phyloP scores from a whole-genome alignment of 2,329 filamentous ascomycete species.

The Proliferodiscus dingleyae region DNA sequence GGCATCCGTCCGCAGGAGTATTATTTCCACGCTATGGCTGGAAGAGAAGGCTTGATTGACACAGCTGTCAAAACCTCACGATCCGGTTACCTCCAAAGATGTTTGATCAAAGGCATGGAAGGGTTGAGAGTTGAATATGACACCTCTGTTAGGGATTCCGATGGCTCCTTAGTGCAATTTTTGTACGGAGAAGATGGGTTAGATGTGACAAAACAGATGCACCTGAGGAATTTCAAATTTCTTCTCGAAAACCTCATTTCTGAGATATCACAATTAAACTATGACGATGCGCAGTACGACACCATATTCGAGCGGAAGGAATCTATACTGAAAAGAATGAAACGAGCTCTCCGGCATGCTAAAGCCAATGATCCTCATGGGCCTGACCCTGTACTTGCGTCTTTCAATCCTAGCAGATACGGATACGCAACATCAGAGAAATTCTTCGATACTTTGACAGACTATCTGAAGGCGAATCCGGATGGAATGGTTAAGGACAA shows the following conservation, averaged over 20 bases:
- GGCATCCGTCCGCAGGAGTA: constrained; percentile 97
- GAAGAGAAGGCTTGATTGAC: constrained; percentile 96
- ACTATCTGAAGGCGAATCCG: constrained; percentile 75
- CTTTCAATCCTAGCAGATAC: constrained; percentile 70
- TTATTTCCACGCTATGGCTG: constrained; percentile 99
- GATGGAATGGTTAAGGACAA: constrained; percentile 54
- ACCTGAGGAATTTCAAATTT: constrained; percentile 86
- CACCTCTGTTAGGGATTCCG: constrained; percentile 86
- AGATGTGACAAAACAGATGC: constrained; percentile 90
- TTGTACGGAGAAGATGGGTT: constrained; percentile 94
- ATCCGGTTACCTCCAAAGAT: constrained; percentile 93
- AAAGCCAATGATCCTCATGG: constrained; percentile 49
- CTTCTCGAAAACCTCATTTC: constrained; percentile 80
- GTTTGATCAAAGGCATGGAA: constrained; percentile 98
- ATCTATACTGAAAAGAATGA: constrained; percentile 64
- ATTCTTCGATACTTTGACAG: constrained; percentile 67
- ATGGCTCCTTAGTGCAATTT: constrained; percentile 91
- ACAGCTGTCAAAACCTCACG: constrained; percentile 97
- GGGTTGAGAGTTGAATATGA: constrained; percentile 90
- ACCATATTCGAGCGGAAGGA: constrained; percentile 61
- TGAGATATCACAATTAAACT: constrained; percentile 70
- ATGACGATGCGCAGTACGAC: constrained; percentile 49
- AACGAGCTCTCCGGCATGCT: constrained; percentile 71
- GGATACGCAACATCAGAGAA: constrained; percentile 85
- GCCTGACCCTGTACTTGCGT: constrained; percentile 66